These are phyloP conservation scores for Globisporangium carolinianum DNA, from an alignment of 352 stramenopile genomes.

Conservation along the genomic window DNA sequence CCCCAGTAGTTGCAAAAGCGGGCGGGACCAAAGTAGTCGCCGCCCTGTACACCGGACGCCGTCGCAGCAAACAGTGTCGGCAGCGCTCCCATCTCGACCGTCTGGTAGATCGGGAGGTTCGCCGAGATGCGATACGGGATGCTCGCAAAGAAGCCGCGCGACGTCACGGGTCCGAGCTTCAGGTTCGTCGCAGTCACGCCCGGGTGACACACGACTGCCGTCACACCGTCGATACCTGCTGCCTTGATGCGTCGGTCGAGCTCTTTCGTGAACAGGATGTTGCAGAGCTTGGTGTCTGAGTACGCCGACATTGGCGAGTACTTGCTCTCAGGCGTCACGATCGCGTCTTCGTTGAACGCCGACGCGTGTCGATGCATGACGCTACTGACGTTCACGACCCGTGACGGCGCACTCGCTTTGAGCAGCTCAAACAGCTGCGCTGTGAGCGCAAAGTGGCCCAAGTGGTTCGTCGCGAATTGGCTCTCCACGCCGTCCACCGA, in stretches of 20 bases:
- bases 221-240: slow-evolving; percentile 16
- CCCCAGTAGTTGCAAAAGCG: slow-evolving; percentile 21
- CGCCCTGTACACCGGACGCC: slow-evolving; percentile 12
- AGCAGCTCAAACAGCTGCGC: slow-evolving; percentile 35
- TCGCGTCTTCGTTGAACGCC: slow-evolving; percentile 22
- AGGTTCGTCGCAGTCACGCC: slow-evolving; percentile 31
- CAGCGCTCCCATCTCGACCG: slow-evolving; percentile 32
- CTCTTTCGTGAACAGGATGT: slow-evolving; percentile 42
- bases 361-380: slow-evolving; percentile 28
- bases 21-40: slow-evolving; percentile 28
- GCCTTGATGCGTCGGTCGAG: slow-evolving; percentile 27
- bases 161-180: slow-evolving; percentile 14
- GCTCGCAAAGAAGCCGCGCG: slow-evolving; percentile 17
- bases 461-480: slow-evolving; percentile 70
- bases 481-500: slow-evolving; percentile 37
- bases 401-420: slow-evolving; percentile 17
- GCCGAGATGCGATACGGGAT: slow-evolving; percentile 19
- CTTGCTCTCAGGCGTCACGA: slow-evolving; percentile 31
- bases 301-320: slow-evolving; percentile 30
- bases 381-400: slow-evolving; percentile 50
- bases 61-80: slow-evolving; percentile 39
- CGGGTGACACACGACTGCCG: slow-evolving; percentile 22
- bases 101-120: slow-evolving; percentile 30
- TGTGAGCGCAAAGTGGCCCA: slow-evolving; percentile 67
- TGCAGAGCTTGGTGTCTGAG: slow-evolving; percentile 40